A percentile compares a stretch with the other conserved stretches of the same genome.
phyloP scores from a whole-genome alignment of 1,139 yeast species.

The Protomyces arabidopsidicola region DNA sequence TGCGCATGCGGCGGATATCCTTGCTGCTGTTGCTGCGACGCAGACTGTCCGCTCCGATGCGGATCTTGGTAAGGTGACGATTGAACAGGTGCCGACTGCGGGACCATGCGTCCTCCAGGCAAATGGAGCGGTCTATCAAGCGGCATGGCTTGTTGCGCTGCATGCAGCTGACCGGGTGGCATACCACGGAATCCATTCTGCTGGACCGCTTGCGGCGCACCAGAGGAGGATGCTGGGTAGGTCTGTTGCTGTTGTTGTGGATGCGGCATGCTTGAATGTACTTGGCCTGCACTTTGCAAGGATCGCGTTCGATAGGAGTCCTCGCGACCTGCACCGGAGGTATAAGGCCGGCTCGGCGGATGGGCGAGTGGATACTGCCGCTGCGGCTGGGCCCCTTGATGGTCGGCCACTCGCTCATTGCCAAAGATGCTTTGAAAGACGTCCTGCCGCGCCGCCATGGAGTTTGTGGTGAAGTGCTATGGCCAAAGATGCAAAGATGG shows the following conservation, averaged over 20 bases:
- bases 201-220: neutral
- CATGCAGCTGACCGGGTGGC: neutral
- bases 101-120: neutral
- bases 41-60: neutral
- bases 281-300: neutral
- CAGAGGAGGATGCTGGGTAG: neutral
- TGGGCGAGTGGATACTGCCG: neutral
- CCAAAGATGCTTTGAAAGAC: conserved; percentile 1
- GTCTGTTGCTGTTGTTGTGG: neutral
- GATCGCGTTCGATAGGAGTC: conserved; percentile 17
- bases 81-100: neutral
- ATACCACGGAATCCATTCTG: neutral
- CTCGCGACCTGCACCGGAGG: conserved; percentile 6
- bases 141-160: neutral
- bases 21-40: neutral
- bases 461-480: neutral
- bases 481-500: too few relatives aligned
- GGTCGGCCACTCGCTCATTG: conserved; percentile 1
- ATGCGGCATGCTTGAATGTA: neutral
- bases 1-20: neutral
- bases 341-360: neutral
- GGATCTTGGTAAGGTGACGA: neutral
- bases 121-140: neutral
- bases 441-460: conserved; percentile 1
- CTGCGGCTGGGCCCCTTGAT: neutral